Percentiles rank a stretch among this genome's conserved stretches.
These are phyloP conservation scores for Hypoxylon sp. DNA, from an alignment of 2,329 filamentous ascomycete genomes.

Conservation along the genomic window DNA sequence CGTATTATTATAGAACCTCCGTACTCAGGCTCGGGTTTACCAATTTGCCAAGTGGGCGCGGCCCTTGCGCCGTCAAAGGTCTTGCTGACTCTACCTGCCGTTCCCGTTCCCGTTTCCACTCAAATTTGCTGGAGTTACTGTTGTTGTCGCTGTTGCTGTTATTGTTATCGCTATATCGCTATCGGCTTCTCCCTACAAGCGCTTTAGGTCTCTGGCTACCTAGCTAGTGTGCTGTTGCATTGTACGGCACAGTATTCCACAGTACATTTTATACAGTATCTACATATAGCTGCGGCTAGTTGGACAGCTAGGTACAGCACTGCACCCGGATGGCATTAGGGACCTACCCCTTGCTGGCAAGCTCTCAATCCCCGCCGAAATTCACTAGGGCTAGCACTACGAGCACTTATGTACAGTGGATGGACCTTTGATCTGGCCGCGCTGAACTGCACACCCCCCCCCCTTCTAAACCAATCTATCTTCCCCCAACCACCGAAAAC, in stretches of 20 bases:
- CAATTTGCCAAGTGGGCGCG: constrained; percentile 29
- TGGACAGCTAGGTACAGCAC: too few relatives aligned
- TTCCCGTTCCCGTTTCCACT: constrained; percentile 7
- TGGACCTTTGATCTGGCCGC: constrained; percentile 16
- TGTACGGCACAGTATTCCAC: constrained; percentile 11
- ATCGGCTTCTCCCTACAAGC: background rate
- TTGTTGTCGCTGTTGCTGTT: constrained; percentile 1
- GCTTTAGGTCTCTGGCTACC: background rate
- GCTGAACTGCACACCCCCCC: constrained; percentile 7
- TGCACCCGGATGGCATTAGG: constrained; percentile 6
- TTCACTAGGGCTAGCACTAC: background rate
- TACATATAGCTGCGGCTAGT: constrained; percentile 3
- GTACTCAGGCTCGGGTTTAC: constrained; percentile 23
- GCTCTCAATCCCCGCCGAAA: constrained; percentile 7
- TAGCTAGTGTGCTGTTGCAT: background rate
- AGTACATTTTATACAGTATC: constrained; percentile 19
- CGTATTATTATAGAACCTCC: constrained; percentile 28
- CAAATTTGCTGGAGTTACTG: background rate
- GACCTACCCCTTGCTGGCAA: constrained; percentile 17
- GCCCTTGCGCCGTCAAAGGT: constrained; percentile 22
- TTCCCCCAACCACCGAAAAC: constrained; percentile 44
- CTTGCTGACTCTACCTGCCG: constrained; percentile 18
- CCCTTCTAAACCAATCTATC: constrained; percentile 28
- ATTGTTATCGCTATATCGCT: constrained; percentile 25
- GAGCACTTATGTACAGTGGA: constrained; percentile 17